Evolutionary conservation across 2,329 filamentous ascomycete species (phyloP).

Genomic region (Fusarium burgessii): DNA sequence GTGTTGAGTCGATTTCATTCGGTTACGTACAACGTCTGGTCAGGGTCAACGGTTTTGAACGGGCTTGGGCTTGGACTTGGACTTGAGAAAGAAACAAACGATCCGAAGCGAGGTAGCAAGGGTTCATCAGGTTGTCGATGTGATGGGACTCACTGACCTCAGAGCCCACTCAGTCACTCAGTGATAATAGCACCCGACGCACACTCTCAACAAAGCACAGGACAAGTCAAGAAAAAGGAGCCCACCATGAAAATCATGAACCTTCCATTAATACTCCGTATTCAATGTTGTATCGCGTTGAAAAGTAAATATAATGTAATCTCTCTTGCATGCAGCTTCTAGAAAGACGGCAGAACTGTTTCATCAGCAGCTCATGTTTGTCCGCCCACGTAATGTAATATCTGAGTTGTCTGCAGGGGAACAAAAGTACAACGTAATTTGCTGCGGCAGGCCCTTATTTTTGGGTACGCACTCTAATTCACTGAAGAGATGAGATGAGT

Average conservation of each 20-base stretch:
- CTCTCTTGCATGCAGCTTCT: slow-evolving; percentile 42
- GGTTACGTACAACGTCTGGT: slow-evolving; percentile 5
- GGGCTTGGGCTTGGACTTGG: slow-evolving; percentile 5
- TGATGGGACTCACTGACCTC: slow-evolving; percentile 24
- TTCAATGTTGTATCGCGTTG: slow-evolving; percentile 7
- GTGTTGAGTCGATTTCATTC: slow-evolving; percentile 9
- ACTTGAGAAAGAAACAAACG: slow-evolving; percentile 1
- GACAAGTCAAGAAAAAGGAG: neutral
- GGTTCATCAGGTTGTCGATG: slow-evolving; percentile 16
- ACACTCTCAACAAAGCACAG: neutral
- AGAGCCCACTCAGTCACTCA: neutral
- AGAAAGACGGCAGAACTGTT: slow-evolving; percentile 50
- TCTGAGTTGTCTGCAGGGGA: slow-evolving; percentile 32
- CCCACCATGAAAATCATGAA: neutral
- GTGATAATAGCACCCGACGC: too few species aligned
- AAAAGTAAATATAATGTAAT: slow-evolving; percentile 14
- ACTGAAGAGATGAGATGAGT: slow-evolving; percentile 22
- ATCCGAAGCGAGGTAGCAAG: slow-evolving; percentile 2
- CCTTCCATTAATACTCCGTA: neutral
- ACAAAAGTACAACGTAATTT: slow-evolving; percentile 33
- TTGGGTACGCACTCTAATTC: slow-evolving; percentile 15
- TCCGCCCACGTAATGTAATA: slow-evolving; percentile 9
- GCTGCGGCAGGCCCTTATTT: slow-evolving; percentile 24
- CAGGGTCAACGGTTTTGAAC: neutral
- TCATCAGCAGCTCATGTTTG: slow-evolving; percentile 14